phyloP scores from a whole-genome alignment of 495 filamentous ascomycete species.

The Corynascus novoguineensis region DNA sequence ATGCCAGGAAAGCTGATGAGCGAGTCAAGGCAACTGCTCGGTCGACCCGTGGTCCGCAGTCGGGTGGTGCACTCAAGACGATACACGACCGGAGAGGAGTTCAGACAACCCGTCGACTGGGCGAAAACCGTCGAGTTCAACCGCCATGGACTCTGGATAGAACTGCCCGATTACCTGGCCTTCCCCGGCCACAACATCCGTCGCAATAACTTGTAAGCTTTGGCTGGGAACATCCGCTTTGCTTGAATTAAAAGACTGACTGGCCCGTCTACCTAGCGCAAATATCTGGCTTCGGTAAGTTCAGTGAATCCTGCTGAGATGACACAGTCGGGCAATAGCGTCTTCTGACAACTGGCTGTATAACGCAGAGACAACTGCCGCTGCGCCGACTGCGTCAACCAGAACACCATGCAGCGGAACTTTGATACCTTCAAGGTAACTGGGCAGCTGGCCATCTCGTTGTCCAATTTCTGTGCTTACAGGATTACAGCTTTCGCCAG shows the following conservation, averaged over 20 bases:
- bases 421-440: conserved; percentile 59
- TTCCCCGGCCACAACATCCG: neutral
- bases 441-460: neutral
- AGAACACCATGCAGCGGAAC: conserved; percentile 68
- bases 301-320: neutral
- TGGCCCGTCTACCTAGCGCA: conserved; percentile 7
- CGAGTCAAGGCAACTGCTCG: neutral
- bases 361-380: conserved; percentile 72
- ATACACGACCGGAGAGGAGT: neutral
- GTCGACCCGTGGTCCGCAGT: neutral
- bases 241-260: neutral
- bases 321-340: neutral
- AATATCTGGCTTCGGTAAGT: conserved; percentile 40
- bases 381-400: conserved; percentile 66
- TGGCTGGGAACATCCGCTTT: neutral
- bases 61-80: neutral
- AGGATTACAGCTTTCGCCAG: conserved; percentile 38
- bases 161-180: neutral
- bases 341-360: neutral
- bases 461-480: neutral
- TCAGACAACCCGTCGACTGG: neutral
- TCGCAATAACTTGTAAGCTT: neutral
- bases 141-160: neutral
- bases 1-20: neutral
- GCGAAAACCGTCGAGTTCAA: neutral